phyloP scores from a whole-genome alignment of 345 rosid species.

The Hibiscus trionum region DNA sequence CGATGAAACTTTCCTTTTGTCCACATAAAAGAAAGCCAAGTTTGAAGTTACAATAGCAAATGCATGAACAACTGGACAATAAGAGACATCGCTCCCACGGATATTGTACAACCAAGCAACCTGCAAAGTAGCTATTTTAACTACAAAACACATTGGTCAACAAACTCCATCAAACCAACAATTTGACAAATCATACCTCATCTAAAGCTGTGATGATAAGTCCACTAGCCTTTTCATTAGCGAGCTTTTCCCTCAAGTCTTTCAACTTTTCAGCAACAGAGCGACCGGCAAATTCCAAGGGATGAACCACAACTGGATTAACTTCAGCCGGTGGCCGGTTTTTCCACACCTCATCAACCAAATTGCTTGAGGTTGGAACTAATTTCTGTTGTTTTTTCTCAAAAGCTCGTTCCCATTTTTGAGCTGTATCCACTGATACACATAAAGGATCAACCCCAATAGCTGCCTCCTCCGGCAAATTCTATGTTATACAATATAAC shows the following conservation, averaged over 20 bases:
- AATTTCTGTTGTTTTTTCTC: conserved; percentile 55
- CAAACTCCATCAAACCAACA: background rate
- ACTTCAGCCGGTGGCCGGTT: conserved; percentile 54
- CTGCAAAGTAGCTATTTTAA: conserved; percentile 31
- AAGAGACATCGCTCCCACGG: conserved; percentile 85
- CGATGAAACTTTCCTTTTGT: conserved; percentile 61
- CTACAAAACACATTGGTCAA: background rate
- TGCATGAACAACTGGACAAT: conserved; percentile 89
- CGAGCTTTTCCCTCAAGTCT: conserved; percentile 57
- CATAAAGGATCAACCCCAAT: conserved; percentile 89
- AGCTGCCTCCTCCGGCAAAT: conserved; percentile 54
- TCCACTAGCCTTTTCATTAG: conserved; percentile 45
- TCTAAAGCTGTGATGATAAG: conserved; percentile 76
- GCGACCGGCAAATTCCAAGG: conserved; percentile 60
- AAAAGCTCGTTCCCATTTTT: conserved; percentile 64
- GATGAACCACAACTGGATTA: conserved; percentile 56
- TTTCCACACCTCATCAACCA: conserved; percentile 84
- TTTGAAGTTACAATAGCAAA: conserved; percentile 67
- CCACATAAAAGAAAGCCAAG: conserved; percentile 71
- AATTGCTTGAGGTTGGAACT: conserved; percentile 56
- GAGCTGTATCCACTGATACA: conserved; percentile 73
- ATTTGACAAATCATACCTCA: conserved; percentile 45
- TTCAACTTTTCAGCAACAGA: conserved; percentile 55
- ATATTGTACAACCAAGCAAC: conserved; percentile 98
- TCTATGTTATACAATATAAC: conserved; percentile 31